These are phyloP conservation scores for Arxiozyma slooffiae DNA, from an alignment of 1,139 yeast species.

Conservation along the genomic window DNA sequence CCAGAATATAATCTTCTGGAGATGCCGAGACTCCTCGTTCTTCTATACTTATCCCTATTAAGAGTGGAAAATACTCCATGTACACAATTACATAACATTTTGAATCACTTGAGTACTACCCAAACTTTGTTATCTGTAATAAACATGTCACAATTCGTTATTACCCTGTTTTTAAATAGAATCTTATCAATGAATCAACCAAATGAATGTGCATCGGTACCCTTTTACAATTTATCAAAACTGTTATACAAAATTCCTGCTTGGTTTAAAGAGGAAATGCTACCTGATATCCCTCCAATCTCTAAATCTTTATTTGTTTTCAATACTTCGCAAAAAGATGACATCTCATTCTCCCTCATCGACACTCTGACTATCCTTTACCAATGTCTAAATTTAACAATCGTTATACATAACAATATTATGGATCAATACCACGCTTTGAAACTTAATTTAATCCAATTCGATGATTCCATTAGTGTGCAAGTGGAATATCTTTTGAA, in stretches of 20 bases:
- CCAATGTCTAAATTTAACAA: conserved; percentile 17
- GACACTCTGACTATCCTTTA: conserved; percentile 11
- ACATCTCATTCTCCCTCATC: conserved; percentile 8
- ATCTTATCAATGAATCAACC: too few relatives aligned
- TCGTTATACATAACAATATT: conserved; percentile 13
- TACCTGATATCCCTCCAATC: conserved; percentile 32
- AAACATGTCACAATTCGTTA: conserved; percentile 21
- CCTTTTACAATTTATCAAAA: conserved; percentile 4
- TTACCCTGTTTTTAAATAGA: conserved; percentile 18
- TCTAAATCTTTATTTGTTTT: conserved; percentile 31
- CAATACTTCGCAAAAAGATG: conserved; percentile 17
- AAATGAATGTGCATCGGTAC: too few relatives aligned
- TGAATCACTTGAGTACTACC: conserved; percentile 21
- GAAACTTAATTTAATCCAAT: conserved; percentile 13
- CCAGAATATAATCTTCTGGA: conserved; percentile 27
- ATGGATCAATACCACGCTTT: conserved; percentile 14
- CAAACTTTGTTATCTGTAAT: conserved; percentile 27
- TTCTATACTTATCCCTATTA: conserved; percentile 15
- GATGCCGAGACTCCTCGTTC: conserved; percentile 20
- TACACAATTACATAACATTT: conserved; percentile 14
- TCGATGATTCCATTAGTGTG: conserved; percentile 1
- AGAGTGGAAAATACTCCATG: conserved; percentile 10
- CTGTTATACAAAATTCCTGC: conserved; percentile 10
- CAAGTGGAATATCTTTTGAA: conserved; percentile 26
- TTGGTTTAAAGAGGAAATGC: conserved; percentile 21